Base-by-base conservation (phyloP, 192 early-diverging fungal genomes). In the Coemansia sp. region DNA sequence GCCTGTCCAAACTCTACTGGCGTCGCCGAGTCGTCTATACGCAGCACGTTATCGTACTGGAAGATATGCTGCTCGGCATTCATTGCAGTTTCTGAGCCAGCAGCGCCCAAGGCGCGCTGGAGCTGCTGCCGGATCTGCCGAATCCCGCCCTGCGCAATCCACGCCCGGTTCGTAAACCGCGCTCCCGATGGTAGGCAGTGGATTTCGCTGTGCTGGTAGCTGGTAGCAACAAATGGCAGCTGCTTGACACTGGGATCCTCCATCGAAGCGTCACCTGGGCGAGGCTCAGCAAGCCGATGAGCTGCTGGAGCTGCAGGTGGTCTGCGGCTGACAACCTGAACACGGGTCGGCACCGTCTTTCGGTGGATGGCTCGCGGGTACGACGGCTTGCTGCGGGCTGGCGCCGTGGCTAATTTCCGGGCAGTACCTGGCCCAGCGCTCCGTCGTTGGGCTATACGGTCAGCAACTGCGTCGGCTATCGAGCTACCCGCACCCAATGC, bases 101-200 rank as follows among this genome's bases (percentile, higher is more conserved):
- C 8, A 39, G n/a, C 38, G 17, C 19, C 38, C n/a, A 39, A 17
- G n/a, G n/a, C n/a, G 2, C 32, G 20, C 19, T 27, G 20, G 15
- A 67, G 52, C 10, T 45, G 53, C 39, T 55, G 58, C 39, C 36
- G 44, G 4, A 70, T 41, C 29, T 44, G 53, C 8, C 52, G 50
- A 23, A 76, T 31, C 1, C 73, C 73, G 26, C 73, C 73, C 11
- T 62, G 62, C 12, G 58, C 59, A 31, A 76, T 50, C 73, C 73
- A 76, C 22, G 56, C 52, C 41, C 32, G 50, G 52, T 46, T 70
- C 8, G 21, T 27, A 44, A 76, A 76, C 39, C 63, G 62, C 25
- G 55, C 43, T 1, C 73, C 73, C 1, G 73, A 76, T 8, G 25
- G 27, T 12, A 75, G 23, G n/a, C 46, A 35, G 15, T 25, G 30